phyloP scores from a whole-genome alignment of 1,139 yeast species.

The Nakaseomyces uthaithaninus region DNA sequence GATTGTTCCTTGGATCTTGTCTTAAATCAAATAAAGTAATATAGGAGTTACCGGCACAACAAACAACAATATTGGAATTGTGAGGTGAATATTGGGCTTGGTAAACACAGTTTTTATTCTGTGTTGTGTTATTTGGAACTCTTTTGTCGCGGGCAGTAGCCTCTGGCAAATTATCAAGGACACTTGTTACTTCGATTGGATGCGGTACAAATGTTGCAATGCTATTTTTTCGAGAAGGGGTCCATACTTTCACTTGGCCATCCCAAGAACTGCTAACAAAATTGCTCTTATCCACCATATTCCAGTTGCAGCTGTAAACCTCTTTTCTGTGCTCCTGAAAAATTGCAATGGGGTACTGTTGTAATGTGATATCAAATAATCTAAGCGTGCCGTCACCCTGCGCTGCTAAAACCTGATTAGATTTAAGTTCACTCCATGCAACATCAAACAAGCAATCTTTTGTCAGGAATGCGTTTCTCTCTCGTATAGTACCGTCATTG shows the following conservation, averaged over 20 bases:
- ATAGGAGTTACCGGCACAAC: constrained; percentile 75
- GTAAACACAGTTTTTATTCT: constrained; percentile 51
- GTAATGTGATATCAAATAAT: constrained; percentile 64
- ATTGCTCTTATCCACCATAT: constrained; percentile 60
- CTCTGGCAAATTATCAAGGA: constrained; percentile 6
- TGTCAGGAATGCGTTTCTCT: constrained; percentile 65
- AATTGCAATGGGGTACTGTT: constrained; percentile 64
- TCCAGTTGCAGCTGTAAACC: constrained; percentile 87
- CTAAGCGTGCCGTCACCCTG: constrained; percentile 88
- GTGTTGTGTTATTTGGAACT: constrained; percentile 14
- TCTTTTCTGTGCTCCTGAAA: constrained; percentile 77
- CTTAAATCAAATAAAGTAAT: constrained; percentile 83
- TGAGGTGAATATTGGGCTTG: constrained; percentile 83
- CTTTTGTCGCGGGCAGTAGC: not conserved
- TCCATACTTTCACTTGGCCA: constrained; percentile 70
- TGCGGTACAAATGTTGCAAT: constrained; percentile 48
- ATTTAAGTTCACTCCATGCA: constrained; percentile 87
- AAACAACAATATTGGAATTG: constrained; percentile 58
- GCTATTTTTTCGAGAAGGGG: constrained; percentile 54
- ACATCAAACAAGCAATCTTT: constrained; percentile 88
- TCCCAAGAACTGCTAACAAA: constrained; percentile 89
- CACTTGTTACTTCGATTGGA: constrained; percentile 18
- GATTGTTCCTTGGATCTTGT: constrained; percentile 49
- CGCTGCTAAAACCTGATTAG: constrained; percentile 73
- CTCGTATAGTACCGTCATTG: constrained; percentile 51